A percentile compares a stretch with the other conserved stretches of the same genome.
phyloP scores from a whole-genome alignment of 2,329 filamentous ascomycete genomes.

The Diplodia intermedia region DNA sequence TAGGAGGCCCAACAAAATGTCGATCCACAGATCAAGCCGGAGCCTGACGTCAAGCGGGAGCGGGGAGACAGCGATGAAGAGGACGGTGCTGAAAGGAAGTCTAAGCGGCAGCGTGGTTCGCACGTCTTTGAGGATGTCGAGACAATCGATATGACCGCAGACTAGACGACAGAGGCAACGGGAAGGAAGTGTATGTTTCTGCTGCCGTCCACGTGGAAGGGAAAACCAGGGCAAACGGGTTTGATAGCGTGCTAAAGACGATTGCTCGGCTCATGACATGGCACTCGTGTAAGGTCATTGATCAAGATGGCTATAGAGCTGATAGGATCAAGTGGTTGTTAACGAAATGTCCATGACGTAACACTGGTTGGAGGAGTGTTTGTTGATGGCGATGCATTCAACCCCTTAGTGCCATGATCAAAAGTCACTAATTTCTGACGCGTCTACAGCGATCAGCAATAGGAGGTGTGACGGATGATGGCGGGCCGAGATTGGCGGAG shows the following conservation, averaged over 20 bases:
- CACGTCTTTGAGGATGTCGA: not conserved
- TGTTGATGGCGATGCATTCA: not conserved
- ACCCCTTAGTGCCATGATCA: not conserved
- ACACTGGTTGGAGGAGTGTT: not conserved
- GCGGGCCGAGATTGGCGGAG: conserved; percentile 8
- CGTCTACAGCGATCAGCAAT: not conserved
- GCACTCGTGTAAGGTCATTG: no score
- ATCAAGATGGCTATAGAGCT: not conserved
- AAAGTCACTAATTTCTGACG: not conserved
- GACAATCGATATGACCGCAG: not conserved
- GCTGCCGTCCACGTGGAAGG: not conserved
- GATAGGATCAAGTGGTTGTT: not conserved
- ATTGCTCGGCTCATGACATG: no score
- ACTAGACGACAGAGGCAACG: not conserved
- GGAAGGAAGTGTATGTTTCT: not conserved
- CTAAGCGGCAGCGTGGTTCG: not conserved
- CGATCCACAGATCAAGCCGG: not conserved
- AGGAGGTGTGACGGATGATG: not conserved
- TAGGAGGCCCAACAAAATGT: not conserved
- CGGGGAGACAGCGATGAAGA: not conserved
- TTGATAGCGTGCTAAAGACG: no score
- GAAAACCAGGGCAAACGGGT: no score
- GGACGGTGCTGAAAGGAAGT: not conserved
- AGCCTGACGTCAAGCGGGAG: not conserved
- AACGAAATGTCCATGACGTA: not conserved